These are phyloP conservation scores for Leishmania turanica DNA, from an alignment of 208 protist species.

Conservation along the genomic window DNA sequence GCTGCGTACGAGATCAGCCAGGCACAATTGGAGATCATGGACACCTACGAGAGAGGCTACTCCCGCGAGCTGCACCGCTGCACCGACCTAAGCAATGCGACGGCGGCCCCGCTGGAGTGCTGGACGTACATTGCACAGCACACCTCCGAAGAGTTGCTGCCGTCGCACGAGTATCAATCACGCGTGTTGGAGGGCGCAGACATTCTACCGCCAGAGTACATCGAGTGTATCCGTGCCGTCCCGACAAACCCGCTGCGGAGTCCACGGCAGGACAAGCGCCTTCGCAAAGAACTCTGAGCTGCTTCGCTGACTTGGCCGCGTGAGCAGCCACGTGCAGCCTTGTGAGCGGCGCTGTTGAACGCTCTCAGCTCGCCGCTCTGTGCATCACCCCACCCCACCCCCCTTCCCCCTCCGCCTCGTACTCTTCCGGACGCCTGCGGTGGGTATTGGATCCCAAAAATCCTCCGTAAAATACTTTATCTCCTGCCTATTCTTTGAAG, in stretches of 20 bases:
- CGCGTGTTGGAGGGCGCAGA: slow-evolving; percentile 52
- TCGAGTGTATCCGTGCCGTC: slow-evolving; percentile 34
- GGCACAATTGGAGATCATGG: slow-evolving; percentile 53
- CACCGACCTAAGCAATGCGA: slow-evolving; percentile 32
- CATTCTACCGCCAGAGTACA: slow-evolving; percentile 48
- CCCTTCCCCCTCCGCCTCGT: no score
- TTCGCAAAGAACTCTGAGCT: slow-evolving; percentile 42
- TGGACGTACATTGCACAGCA: slow-evolving; percentile 53
- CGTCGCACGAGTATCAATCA: slow-evolving; percentile 47
- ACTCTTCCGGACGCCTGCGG: no score
- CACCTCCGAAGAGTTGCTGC: slow-evolving; percentile 42
- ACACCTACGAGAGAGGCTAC: slow-evolving; percentile 45
- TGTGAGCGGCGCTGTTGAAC: background rate
- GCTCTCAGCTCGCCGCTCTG: background rate
- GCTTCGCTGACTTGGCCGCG: background rate
- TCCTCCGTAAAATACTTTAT: background rate
- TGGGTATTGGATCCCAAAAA: no score
- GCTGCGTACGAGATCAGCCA: slow-evolving; percentile 52
- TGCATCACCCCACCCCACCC: background rate
- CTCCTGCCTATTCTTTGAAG: background rate
- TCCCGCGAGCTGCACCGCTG: slow-evolving; percentile 37
- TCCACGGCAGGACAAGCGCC: slow-evolving; percentile 43
- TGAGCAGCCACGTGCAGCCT: background rate
- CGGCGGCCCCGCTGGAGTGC: slow-evolving; percentile 22
- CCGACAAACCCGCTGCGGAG: slow-evolving; percentile 44